phyloP scores from a whole-genome alignment of 1,284 basidiomycete genomes.

The Leccinum pachyderme region DNA sequence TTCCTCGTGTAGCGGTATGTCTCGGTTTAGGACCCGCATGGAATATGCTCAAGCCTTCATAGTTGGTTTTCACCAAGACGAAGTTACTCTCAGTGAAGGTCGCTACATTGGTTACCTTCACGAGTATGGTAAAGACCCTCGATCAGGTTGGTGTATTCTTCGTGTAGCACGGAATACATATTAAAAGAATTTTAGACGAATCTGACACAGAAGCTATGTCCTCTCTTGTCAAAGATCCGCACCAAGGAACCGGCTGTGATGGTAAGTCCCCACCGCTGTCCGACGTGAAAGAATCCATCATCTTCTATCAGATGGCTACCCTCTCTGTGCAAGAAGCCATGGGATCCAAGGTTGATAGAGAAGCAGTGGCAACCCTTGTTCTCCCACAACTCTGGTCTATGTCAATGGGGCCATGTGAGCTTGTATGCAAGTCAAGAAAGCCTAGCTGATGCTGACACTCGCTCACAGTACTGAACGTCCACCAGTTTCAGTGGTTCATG shows the following conservation, averaged over 20 bases:
- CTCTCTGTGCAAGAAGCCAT: conserved; percentile 94
- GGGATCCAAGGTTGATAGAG: conserved; percentile 92
- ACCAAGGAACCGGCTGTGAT: conserved; percentile 94
- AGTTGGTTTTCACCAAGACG: conserved; percentile 90
- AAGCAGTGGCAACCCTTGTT: conserved; percentile 91
- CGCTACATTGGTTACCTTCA: conserved; percentile 85
- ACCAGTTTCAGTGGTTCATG: conserved; percentile 94
- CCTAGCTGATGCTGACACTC: not conserved
- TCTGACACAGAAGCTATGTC: conserved; percentile 93
- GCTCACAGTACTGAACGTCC: conserved; percentile 73
- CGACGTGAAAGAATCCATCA: conserved; percentile 2
- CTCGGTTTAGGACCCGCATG: conserved; percentile 1
- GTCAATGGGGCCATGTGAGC: conserved; percentile 91
- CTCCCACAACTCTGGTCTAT: conserved; percentile 94
- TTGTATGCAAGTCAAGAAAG: not conserved
- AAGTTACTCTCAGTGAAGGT: conserved; percentile 86
- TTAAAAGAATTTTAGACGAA: conserved; percentile 49
- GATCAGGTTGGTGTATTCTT: conserved; percentile 65
- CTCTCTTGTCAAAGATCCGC: conserved; percentile 89
- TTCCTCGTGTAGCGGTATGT: conserved; percentile 85
- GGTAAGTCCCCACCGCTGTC: conserved; percentile 42
- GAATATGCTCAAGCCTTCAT: conserved; percentile 15
- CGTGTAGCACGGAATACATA: conserved; percentile 2
- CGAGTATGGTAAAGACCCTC: conserved; percentile 89
- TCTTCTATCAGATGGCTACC: conserved; percentile 73